A percentile compares a stretch with the other conserved stretches of the same genome.
phyloP scores from a whole-genome alignment of 139 green algal genomes.

The Chlamydomonas urium region DNA sequence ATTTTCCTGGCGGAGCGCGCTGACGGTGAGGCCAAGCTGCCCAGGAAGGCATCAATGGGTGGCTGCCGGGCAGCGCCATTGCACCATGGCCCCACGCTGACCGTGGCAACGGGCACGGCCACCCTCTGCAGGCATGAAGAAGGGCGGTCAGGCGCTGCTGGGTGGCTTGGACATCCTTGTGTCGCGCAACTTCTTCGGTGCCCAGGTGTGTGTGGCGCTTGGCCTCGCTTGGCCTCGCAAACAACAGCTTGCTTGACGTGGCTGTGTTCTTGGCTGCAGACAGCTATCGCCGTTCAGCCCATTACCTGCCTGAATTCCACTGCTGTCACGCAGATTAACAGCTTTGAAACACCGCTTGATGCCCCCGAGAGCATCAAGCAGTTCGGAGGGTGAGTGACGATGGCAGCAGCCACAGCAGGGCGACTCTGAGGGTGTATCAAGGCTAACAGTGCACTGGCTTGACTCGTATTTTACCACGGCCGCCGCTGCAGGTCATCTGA shows the following conservation, averaged over 20 bases:
- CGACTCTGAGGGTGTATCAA: no score
- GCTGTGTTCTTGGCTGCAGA: no score
- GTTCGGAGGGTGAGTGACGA: conserved; percentile 25
- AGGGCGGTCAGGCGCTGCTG: conserved; percentile 90
- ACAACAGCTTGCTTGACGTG: no score
- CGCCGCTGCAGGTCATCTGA: conserved; percentile 31
- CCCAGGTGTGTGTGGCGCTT: conserved; percentile 56
- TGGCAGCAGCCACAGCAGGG: no score
- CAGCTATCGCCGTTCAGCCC: no score
- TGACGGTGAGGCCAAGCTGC: conserved; percentile 55
- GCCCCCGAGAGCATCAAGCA: conserved; percentile 53
- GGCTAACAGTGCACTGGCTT: no score
- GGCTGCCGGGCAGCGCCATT: no score
- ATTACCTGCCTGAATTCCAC: neutral
- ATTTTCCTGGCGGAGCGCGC: conserved; percentile 92
- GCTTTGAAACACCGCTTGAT: conserved; percentile 85
- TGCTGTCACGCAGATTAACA: conserved; percentile 72
- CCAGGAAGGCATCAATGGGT: no score
- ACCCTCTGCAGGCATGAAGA: conserved; percentile 68
- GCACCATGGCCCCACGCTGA: no score
- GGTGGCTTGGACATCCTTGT: conserved; percentile 91
- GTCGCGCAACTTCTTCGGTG: conserved; percentile 96
- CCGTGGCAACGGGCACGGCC: no score
- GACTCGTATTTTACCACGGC: no score
- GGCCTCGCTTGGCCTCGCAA: neutral